Percentiles rank a stretch among this genome's conserved stretches.
Conservation (phyloP, 2,329 filamentous ascomycete genomes). For the Xylaria sp. region DNA sequence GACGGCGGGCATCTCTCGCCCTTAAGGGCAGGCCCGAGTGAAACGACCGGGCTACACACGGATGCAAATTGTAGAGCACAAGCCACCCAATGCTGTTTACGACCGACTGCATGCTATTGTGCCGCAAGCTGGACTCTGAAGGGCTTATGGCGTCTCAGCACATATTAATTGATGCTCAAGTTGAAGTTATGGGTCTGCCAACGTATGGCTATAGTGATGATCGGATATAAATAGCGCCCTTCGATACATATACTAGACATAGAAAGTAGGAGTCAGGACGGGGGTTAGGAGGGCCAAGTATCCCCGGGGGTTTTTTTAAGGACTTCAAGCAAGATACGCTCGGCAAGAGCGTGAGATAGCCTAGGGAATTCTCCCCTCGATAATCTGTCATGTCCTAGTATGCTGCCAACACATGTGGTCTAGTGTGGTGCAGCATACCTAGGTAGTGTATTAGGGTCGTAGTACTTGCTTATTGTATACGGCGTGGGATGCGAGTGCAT, state of each 20-base stretch:
- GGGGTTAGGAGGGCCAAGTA: too few relatives aligned
- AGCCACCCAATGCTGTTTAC: constrained; percentile 22
- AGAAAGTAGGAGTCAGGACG: too few relatives aligned
- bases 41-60: constrained; percentile 7
- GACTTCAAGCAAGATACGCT: neutral
- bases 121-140: constrained; percentile 10
- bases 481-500: constrained; percentile 17
- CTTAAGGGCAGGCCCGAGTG: constrained; percentile 9
- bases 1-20: neutral
- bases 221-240: constrained; percentile 1
- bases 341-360: neutral
- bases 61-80: constrained; percentile 11
- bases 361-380: neutral
- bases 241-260: too few relatives aligned
- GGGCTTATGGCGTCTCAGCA: constrained; percentile 15
- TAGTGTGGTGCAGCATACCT: constrained; percentile 2
- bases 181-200: neutral
- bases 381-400: constrained; percentile 1
- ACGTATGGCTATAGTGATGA: neutral
- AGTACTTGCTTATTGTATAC: constrained; percentile 14
- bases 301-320: too few relatives aligned
- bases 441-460: constrained; percentile 8
- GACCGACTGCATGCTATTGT: constrained; percentile 22
- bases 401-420: neutral
- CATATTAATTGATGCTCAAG: neutral